Percentiles rank a stretch among this genome's conserved stretches.
Evolutionary conservation across 2,329 filamentous ascomycete species (phyloP).

Genomic region (Trichoderma polysporum): DNA sequence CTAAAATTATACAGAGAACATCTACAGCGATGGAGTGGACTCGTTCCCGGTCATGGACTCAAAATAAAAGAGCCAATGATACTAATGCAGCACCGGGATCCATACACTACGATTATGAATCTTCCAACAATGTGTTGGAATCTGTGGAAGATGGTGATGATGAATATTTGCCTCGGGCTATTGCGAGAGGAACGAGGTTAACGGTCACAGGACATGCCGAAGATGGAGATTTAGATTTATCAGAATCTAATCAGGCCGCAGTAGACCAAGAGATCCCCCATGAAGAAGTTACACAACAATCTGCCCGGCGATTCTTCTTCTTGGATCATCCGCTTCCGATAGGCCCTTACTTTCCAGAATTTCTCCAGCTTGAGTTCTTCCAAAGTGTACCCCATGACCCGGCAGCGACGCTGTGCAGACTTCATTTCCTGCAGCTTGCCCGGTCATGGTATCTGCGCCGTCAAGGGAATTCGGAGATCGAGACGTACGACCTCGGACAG

Average conservation of each 20-base stretch:
- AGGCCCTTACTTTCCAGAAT: background rate
- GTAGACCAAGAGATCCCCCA: background rate
- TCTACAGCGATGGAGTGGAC: background rate
- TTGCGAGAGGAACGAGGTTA: background rate
- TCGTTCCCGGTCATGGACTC: background rate
- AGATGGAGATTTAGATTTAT: too few species aligned
- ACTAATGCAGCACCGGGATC: background rate
- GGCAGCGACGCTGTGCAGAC: conserved; percentile 1
- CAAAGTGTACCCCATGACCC: conserved; percentile 17
- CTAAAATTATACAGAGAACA: background rate
- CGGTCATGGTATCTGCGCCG: conserved; percentile 4
- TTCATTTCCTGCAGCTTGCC: conserved; percentile 11
- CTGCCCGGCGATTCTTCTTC: background rate
- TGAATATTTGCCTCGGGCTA: background rate
- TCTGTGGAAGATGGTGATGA: background rate
- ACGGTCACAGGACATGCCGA: background rate
- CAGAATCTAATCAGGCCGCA: background rate
- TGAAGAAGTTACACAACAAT: background rate
- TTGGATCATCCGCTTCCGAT: too few species aligned
- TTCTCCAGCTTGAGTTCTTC: conserved; percentile 16
- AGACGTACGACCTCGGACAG: background rate
- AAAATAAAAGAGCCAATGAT: background rate
- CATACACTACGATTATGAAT: background rate
- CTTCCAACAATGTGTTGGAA: background rate
- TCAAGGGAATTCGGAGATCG: background rate